Percentiles rank a stretch among this genome's conserved stretches.
These are phyloP conservation scores for Chrysoporthe deuterocubensis DNA, from an alignment of 2,329 filamentous ascomycete genomes.

Conservation along the genomic window DNA sequence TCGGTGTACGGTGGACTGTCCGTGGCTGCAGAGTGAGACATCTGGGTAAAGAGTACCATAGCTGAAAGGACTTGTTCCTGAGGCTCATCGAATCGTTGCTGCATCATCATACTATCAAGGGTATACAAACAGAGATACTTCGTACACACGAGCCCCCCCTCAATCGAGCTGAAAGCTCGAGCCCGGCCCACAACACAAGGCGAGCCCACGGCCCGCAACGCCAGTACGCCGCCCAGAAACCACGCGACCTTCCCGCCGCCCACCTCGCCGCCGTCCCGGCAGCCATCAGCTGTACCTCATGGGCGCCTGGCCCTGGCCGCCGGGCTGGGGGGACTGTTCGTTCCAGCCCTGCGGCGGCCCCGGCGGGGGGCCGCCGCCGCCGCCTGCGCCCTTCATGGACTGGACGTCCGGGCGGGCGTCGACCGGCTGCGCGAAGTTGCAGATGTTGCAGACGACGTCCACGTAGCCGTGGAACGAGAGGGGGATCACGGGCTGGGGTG, in stretches of 20 bases:
- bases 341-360: slow-evolving; percentile 41
- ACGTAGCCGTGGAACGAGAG: slow-evolving; percentile 70
- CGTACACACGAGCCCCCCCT: neutral
- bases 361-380: too few relatives aligned
- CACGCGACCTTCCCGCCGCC: neutral
- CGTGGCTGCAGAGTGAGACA: neutral
- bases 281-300: slow-evolving; percentile 37
- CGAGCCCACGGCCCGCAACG: neutral
- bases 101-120: slow-evolving; percentile 8
- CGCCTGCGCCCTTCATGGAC: slow-evolving; percentile 48
- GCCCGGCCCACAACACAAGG: neutral
- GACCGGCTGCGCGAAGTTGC: slow-evolving; percentile 74
- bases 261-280: too few relatives aligned
- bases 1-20: neutral
- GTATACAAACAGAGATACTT: neutral
- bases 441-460: slow-evolving; percentile 75
- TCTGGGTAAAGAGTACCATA: neutral
- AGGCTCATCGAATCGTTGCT: slow-evolving; percentile 5
- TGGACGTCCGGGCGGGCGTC: slow-evolving; percentile 60
- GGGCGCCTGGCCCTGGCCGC: slow-evolving; percentile 30
- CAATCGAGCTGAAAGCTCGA: neutral
- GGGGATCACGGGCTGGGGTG: slow-evolving; percentile 66
- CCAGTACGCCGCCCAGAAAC: neutral
- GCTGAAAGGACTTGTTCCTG: neutral
- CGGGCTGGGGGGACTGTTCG: slow-evolving; percentile 19